Evolutionary conservation across 805 yeast genomes (phyloP), one percentile per base, ranked within the genome.

Genomic region (Candida xiaguanensis): DNA sequence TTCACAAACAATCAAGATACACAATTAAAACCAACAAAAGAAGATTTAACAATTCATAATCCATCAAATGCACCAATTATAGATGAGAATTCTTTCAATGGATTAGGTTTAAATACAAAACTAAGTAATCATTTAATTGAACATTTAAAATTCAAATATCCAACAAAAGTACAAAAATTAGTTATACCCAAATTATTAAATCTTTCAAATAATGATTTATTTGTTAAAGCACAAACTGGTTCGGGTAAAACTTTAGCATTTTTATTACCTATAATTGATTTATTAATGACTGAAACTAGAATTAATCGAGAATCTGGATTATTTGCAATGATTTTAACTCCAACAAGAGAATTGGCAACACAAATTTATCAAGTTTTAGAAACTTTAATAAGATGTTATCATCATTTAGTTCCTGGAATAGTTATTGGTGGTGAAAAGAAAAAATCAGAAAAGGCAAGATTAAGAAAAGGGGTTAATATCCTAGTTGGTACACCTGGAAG

Each of bases 341-440:
- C 99, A 7, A 93, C 99, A 0, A 77, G 99, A 59, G 99, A 93
- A 61, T 72, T 93, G 53, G 96, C 98, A 0, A 77, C 79, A 5
- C 99, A 93, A 61, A 89, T 91, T 36, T 84, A 85, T 54, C 68
- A 83, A 5, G 96, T 90, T 3, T 70, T 89, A 43, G 91, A 85
- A 50, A 70, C 78, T 2, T 59, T 93, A 23, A 72, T 82, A 28
- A 74, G 84, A 40, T 78, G 90, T 55, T 83, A 91, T 56, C 95
- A 86, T 55, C 78, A 85, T 60, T 75, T 93, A 31, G 99, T 95
- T 4, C 97, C 99, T 1, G 96, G 98, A 28, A 78, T 90, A 29
- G 95, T 93, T 18, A 89, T 89, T 63, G 99, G 99, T 55, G 99
- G 99, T 45, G 99, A 93, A 58, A 90, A 91, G 75, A 91, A 91